Evolutionary conservation across 495 filamentous ascomycete genomes (phyloP).

Genomic region (Cairneyella variabilis): DNA sequence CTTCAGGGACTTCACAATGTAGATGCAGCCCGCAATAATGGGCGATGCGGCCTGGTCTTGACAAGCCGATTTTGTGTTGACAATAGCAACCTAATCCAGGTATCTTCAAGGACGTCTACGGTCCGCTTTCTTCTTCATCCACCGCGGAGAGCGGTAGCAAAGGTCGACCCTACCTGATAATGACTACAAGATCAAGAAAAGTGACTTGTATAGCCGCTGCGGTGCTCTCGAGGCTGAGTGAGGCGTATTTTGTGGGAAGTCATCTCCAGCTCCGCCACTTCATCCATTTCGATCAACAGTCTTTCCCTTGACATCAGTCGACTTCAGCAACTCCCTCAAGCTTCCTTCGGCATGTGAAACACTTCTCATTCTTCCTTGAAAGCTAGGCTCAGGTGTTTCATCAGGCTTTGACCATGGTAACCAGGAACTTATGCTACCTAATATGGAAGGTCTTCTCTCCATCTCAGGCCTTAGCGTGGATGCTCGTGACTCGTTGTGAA

Average conservation of each 20-base stretch:
- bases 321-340: slow-evolving; percentile 24
- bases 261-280: no score
- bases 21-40: no score
- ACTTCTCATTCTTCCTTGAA: slow-evolving; percentile 17
- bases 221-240: not conserved
- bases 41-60: no score
- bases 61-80: no score
- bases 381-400: not conserved
- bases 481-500: slow-evolving; percentile 20
- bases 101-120: no score
- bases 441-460: slow-evolving; percentile 13
- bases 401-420: slow-evolving; percentile 19
- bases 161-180: not conserved
- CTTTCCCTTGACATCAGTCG: slow-evolving; percentile 26
- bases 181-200: not conserved
- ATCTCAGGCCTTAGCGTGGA: slow-evolving; percentile 17
- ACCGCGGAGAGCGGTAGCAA: no score
- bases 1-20: no score
- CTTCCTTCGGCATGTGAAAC: slow-evolving; percentile 28
- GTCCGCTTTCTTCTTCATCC: no score
- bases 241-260: no score
- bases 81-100: no score
- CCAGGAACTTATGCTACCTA: slow-evolving; percentile 25
- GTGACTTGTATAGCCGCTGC: not conserved
- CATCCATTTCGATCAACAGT: slow-evolving; percentile 21